Percentiles rank a stretch among this genome's conserved stretches.
These are phyloP conservation scores for Phyllostachys edulis DNA, from an alignment of 176 grass and related monocot species.

Conservation along the genomic window DNA sequence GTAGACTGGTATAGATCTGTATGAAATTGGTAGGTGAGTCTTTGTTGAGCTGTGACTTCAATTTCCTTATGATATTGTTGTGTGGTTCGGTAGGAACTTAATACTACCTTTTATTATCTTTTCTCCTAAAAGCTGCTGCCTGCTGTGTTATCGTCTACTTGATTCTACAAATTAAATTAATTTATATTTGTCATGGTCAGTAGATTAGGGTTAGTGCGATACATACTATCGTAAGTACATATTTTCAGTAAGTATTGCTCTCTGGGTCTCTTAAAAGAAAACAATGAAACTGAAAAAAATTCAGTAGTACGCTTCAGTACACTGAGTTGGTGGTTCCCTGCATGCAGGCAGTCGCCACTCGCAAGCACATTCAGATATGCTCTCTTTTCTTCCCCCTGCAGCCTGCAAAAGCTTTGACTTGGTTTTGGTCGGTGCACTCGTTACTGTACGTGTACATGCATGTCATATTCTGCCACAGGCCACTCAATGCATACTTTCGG, in stretches of 20 bases:
- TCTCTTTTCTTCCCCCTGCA: slow-evolving; percentile 1
- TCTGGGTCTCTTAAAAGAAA: too few relatives aligned
- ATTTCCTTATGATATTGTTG: neutral
- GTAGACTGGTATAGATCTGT: slow-evolving; percentile 4
- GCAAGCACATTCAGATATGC: slow-evolving; percentile 24
- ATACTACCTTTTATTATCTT: slow-evolving; percentile 1
- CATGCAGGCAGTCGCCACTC: neutral
- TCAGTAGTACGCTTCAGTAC: slow-evolving; percentile 3
- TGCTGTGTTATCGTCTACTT: neutral
- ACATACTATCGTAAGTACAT: neutral
- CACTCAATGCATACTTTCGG: neutral
- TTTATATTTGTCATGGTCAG: neutral
- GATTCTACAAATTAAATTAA: neutral
- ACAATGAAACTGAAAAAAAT: neutral
- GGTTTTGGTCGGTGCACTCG: slow-evolving; percentile 29
- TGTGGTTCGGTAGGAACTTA: neutral
- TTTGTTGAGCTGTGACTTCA: slow-evolving; percentile 24
- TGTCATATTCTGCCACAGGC: neutral
- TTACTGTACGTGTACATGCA: neutral
- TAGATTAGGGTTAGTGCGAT: neutral
- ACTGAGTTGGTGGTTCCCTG: neutral
- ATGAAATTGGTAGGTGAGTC: slow-evolving; percentile 35
- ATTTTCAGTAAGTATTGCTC: neutral
- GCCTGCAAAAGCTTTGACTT: slow-evolving; percentile 26
- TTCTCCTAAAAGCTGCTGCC: neutral